A percentile compares a stretch with the other conserved stretches of the same genome.
These are phyloP conservation scores for Endocalyx cinctus DNA, from an alignment of 2,329 filamentous ascomycete species.

Conservation along the genomic window DNA sequence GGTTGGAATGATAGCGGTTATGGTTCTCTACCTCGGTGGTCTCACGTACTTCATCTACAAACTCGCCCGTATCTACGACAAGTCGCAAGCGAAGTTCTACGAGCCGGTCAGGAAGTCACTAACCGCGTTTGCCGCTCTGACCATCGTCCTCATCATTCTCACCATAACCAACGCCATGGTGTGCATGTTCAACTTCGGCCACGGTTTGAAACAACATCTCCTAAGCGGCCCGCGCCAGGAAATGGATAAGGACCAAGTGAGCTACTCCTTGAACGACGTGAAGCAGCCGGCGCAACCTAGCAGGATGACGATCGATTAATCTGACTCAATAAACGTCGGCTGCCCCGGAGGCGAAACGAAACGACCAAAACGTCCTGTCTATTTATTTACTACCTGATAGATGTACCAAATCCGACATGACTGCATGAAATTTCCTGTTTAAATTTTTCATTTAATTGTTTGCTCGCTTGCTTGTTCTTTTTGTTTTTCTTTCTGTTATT, in stretches of 20 bases:
- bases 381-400: no score
- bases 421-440: slow-evolving; percentile 22
- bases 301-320: slow-evolving; percentile 59
- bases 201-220: slow-evolving; percentile 84
- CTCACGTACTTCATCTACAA: slow-evolving; percentile 98
- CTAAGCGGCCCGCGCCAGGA: slow-evolving; percentile 44
- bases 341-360: no score
- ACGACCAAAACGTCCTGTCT: no score
- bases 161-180: slow-evolving; percentile 84
- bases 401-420: slow-evolving; percentile 27
- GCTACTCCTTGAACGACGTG: slow-evolving; percentile 53
- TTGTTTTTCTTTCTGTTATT: no score
- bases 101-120: slow-evolving; percentile 75
- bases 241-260: slow-evolving; percentile 51
- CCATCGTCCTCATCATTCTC: slow-evolving; percentile 78
- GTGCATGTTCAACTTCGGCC: slow-evolving; percentile 87
- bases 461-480: no score
- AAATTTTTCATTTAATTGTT: slow-evolving; percentile 14
- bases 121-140: slow-evolving; percentile 91
- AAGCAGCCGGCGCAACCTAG: slow-evolving; percentile 47
- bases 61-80: slow-evolving; percentile 88
- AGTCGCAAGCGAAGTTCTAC: slow-evolving; percentile 57
- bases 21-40: slow-evolving; percentile 82
- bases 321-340: not conserved
- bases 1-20: slow-evolving; percentile 69